Conservation (phyloP, 2,329 filamentous ascomycete species). For the Metarhizium guizhouense region DNA sequence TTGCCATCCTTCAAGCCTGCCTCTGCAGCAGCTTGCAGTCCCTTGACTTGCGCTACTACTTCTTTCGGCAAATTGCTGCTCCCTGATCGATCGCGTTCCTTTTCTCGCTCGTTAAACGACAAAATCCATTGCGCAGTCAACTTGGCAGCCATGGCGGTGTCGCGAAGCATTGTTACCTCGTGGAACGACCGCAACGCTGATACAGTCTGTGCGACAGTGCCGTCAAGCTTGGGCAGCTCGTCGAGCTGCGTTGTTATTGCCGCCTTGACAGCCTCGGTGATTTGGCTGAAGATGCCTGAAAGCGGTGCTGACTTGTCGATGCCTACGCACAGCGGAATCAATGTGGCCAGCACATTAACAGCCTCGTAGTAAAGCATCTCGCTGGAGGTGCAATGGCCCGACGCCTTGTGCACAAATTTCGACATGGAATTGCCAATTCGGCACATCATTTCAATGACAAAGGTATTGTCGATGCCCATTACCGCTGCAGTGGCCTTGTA, state of each 20-base stretch:
- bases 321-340: conserved; percentile 20
- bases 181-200: conserved; percentile 25
- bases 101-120: conserved; percentile 27
- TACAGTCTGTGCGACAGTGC: conserved; percentile 12
- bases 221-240: conserved; percentile 7
- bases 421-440: conserved; percentile 34
- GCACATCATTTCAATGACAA: conserved; percentile 31
- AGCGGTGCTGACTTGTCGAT: conserved; percentile 15
- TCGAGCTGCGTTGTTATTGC: conserved; percentile 18
- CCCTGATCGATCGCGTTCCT: conserved; percentile 29
- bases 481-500: conserved; percentile 37
- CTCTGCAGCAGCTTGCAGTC: conserved; percentile 20
- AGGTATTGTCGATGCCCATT: conserved; percentile 32
- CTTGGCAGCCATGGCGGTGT: conserved; percentile 25
- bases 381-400: conserved; percentile 27
- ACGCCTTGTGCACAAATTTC: conserved; percentile 25
- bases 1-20: conserved; percentile 24
- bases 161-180: conserved; percentile 26
- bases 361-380: conserved; percentile 36
- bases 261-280: conserved; percentile 17
- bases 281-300: conserved; percentile 15
- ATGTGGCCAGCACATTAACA: conserved; percentile 29
- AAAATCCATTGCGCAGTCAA: conserved; percentile 25
- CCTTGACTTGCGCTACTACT: conserved; percentile 23
- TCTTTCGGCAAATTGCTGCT: conserved; percentile 30